Conservation (phyloP, 1,284 basidiomycete species). For the Gomphus sp. region DNA sequence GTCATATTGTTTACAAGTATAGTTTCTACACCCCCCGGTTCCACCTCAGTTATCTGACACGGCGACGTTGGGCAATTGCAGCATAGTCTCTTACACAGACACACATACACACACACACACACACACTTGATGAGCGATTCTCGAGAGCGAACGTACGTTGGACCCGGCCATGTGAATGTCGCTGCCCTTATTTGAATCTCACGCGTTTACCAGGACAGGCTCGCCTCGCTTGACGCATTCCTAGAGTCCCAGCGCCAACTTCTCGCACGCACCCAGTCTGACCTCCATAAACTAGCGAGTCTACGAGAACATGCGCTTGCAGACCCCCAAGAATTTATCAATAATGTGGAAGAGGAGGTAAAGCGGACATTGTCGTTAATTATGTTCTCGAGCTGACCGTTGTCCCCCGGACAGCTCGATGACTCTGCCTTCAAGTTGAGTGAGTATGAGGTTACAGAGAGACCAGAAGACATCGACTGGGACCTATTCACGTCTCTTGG, state of each 20-base stretch:
- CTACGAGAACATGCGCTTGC: slow-evolving; percentile 29
- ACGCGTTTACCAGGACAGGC: slow-evolving; percentile 25
- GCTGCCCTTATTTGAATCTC: background rate
- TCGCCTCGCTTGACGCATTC: slow-evolving; percentile 58
- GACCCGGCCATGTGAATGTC: background rate
- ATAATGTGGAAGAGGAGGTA: slow-evolving; percentile 27
- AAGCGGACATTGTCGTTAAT: background rate
- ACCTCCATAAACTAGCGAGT: slow-evolving; percentile 44
- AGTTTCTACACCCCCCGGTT: no score
- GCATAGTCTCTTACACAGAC: background rate
- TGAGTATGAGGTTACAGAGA: slow-evolving; percentile 27
- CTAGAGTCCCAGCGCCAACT: slow-evolving; percentile 49
- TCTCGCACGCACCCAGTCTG: slow-evolving; percentile 47
- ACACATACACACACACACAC: no score
- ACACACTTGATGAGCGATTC: background rate
- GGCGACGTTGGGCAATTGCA: background rate
- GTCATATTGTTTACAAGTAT: background rate
- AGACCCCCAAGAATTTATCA: slow-evolving; percentile 23
- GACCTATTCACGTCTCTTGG: slow-evolving; percentile 36
- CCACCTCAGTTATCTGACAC: no score
- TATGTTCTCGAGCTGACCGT: background rate
- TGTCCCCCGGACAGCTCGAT: slow-evolving; percentile 24
- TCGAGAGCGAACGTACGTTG: slow-evolving; percentile 8
- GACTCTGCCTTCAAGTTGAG: slow-evolving; percentile 33
- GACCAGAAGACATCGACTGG: slow-evolving; percentile 44